phyloP scores from a whole-genome alignment of 345 rosid genomes.

The Brassica carinata region DNA sequence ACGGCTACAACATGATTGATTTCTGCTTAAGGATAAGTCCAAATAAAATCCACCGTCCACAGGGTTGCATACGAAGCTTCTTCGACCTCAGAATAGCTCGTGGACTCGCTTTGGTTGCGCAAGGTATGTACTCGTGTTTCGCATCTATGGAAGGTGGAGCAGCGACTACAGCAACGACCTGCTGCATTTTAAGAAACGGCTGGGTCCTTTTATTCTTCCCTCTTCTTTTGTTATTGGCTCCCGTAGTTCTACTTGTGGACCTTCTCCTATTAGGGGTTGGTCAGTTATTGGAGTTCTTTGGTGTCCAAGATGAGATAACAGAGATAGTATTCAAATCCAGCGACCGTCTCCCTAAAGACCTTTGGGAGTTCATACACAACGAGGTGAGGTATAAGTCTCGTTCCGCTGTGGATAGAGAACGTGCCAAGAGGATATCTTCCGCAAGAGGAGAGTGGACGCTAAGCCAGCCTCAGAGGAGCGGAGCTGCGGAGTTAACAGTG shows the following conservation, averaged over 20 bases:
- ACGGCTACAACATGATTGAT: slow-evolving; percentile 45
- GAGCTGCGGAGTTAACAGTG: neutral
- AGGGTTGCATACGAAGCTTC: slow-evolving; percentile 11
- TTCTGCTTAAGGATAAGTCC: slow-evolving; percentile 42
- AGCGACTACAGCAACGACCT: neutral
- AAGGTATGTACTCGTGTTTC: neutral
- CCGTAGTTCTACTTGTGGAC: neutral
- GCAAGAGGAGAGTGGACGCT: slow-evolving; percentile 10
- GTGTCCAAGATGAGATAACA: neutral
- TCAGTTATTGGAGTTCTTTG: neutral
- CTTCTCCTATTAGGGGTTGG: neutral
- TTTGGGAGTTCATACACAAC: slow-evolving; percentile 4
- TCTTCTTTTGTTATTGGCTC: neutral
- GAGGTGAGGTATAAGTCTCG: neutral
- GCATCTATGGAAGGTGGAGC: neutral
- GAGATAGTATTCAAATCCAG: slow-evolving; percentile 4
- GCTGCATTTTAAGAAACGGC: neutral
- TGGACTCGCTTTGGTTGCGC: neutral
- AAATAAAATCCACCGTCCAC: slow-evolving; percentile 4
- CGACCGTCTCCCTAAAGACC: neutral
- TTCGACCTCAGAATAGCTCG: neutral
- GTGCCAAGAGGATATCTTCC: neutral
- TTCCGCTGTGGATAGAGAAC: neutral
- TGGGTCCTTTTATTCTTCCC: neutral
- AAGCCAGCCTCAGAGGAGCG: neutral